phyloP scores from a whole-genome alignment of 1,284 basidiomycete genomes.

The Pascua sp. region DNA sequence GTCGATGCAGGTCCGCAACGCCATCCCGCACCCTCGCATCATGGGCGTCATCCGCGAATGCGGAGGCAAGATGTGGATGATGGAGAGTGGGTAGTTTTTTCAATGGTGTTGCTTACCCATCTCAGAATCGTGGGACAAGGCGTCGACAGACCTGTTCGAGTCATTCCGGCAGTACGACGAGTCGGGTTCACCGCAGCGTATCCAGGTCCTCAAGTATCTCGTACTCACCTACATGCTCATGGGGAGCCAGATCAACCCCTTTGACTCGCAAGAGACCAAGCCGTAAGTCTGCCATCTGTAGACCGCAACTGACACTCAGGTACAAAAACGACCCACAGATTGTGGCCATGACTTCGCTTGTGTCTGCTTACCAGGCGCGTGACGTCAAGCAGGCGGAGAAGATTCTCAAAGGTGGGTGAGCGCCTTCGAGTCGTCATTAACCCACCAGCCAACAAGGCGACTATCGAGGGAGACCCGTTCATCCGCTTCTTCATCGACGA shows the following conservation, averaged over 20 bases:
- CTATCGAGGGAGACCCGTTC: constrained; percentile 92
- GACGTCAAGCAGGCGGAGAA: constrained; percentile 95
- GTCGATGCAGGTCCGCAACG: constrained; percentile 84
- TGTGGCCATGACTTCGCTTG: constrained; percentile 94
- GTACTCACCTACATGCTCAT: constrained; percentile 98
- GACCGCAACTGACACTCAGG: constrained; percentile 50
- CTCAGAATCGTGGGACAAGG: constrained; percentile 88
- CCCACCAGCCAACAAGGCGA: constrained; percentile 73
- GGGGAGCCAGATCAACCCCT: constrained; percentile 97
- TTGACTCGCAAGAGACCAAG: constrained; percentile 99
- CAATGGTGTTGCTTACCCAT: constrained; percentile 1
- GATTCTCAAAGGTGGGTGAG: constrained; percentile 71
- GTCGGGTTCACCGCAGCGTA: constrained; percentile 90
- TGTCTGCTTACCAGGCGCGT: constrained; percentile 90
- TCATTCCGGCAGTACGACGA: constrained; percentile 99
- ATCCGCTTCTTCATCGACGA: constrained; percentile 93
- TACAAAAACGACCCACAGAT: constrained; percentile 97
- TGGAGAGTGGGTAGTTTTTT: constrained; percentile 67
- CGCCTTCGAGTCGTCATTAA: constrained; percentile 15
- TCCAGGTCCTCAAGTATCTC: constrained; percentile 97
- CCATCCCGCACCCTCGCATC: constrained; percentile 96
- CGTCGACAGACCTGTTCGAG: constrained; percentile 97
- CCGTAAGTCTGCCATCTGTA: constrained; percentile 57
- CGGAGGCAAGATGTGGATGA: constrained; percentile 99
- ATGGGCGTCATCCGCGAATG: constrained; percentile 99